Conservation (phyloP, 225 moss, liverwort and hornwort species). For the Polytrichum commune region DNA sequence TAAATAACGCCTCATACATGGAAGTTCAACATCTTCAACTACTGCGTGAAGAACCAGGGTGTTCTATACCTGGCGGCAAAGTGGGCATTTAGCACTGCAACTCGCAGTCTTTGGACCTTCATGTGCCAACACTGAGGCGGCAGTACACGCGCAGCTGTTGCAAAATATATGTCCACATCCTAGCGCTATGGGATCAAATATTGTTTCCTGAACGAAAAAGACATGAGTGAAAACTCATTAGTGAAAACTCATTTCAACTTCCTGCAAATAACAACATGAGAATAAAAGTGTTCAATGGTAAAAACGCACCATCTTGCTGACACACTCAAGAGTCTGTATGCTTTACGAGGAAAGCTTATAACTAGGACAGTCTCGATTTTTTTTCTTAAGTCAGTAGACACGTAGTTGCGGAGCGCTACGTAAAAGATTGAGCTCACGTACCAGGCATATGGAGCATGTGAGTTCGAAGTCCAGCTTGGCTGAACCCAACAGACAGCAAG, state of each 20-base stretch:
- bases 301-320: no score
- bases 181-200: slow-evolving; percentile 82
- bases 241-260: no score
- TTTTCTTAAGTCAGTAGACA: no score
- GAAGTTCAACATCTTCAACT: not conserved
- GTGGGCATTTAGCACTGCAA: slow-evolving; percentile 55
- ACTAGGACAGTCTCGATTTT: no score
- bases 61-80: slow-evolving; percentile 76
- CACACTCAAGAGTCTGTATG: no score
- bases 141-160: slow-evolving; percentile 82
- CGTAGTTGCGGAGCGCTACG: no score
- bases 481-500: slow-evolving; percentile 55
- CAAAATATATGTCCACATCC: slow-evolving; percentile 91
- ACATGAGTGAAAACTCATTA: no score
- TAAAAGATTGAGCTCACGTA: slow-evolving; percentile 13
- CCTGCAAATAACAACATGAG: no score
- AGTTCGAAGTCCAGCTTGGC: slow-evolving; percentile 70
- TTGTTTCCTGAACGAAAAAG: slow-evolving; percentile 51
- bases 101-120: slow-evolving; percentile 56
- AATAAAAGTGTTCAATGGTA: no score
- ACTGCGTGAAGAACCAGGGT: not conserved
- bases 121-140: slow-evolving; percentile 59
- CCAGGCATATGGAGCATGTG: slow-evolving; percentile 86
- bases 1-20: no score
- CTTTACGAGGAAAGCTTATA: no score